Percentiles rank a stretch among this genome's conserved stretches.
phyloP scores from a whole-genome alignment of 306 rosid species.

The Senna siamea region DNA sequence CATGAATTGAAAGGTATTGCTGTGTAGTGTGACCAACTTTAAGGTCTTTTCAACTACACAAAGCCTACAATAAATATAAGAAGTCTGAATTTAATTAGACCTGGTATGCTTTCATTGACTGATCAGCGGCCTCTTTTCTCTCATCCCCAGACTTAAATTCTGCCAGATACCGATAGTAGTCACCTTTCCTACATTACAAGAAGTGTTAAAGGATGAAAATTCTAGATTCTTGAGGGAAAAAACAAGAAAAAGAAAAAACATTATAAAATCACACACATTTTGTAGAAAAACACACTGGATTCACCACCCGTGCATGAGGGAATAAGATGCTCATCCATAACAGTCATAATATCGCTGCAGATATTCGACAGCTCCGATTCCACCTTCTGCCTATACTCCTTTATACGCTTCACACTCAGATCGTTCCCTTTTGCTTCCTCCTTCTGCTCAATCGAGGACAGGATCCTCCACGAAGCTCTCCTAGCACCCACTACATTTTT shows the following conservation, averaged over 20 bases:
- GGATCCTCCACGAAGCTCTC: constrained; percentile 54
- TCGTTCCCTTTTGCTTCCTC: constrained; percentile 51
- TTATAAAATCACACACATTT: constrained; percentile 34
- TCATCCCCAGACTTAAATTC: constrained; percentile 46
- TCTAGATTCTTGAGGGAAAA: not conserved
- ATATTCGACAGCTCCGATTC: constrained; percentile 46
- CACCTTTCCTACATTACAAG: constrained; percentile 47
- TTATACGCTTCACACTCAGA: constrained; percentile 43
- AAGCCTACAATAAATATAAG: not conserved
- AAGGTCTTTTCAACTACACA: not conserved
- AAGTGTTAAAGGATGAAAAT: not conserved
- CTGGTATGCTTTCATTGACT: constrained; percentile 51
- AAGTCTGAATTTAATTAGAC: constrained; percentile 15
- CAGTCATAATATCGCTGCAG: constrained; percentile 46
- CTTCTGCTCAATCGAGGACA: constrained; percentile 51
- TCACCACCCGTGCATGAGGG: constrained; percentile 33
- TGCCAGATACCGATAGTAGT: constrained; percentile 50
- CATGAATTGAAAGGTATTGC: not conserved
- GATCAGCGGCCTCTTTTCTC: constrained; percentile 52
- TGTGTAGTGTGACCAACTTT: constrained; percentile 2
- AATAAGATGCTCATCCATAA: constrained; percentile 47
- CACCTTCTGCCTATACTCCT: constrained; percentile 45
- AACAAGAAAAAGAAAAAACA: not conserved
- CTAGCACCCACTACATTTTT: constrained; percentile 50
- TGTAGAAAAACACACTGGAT: constrained; percentile 45